Percentiles rank a stretch among this genome's conserved stretches.
phyloP scores from a whole-genome alignment of 2,329 filamentous ascomycete species.

The Cytospora paraplurivora region DNA sequence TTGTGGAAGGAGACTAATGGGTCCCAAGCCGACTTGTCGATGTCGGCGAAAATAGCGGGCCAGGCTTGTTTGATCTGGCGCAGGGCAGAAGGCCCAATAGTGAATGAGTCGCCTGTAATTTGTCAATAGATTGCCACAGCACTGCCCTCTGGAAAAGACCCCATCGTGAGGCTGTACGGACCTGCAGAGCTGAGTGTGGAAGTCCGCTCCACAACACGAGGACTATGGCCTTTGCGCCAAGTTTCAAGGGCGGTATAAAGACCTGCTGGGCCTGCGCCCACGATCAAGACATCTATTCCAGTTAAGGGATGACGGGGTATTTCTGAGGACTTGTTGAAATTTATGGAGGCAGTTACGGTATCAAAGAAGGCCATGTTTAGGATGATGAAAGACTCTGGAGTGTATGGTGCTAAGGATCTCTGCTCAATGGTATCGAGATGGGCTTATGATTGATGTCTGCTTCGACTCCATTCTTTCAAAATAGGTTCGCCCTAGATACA shows the following conservation, averaged over 20 bases:
- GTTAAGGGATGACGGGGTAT: constrained; percentile 16
- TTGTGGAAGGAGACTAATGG: constrained; percentile 32
- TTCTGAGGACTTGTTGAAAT: not conserved
- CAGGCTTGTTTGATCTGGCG: constrained; percentile 28
- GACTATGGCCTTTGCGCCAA: constrained; percentile 29
- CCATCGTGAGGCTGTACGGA: not conserved
- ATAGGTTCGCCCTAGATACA: no score
- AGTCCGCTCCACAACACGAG: constrained; percentile 19
- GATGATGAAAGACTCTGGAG: not conserved
- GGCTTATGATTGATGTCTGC: no score
- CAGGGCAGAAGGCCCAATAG: constrained; percentile 29
- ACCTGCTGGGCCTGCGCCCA: constrained; percentile 26
- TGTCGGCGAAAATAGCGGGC: constrained; percentile 25
- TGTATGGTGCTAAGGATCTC: not conserved
- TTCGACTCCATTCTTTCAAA: no score
- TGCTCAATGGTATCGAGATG: no score
- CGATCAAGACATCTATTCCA: constrained; percentile 22
- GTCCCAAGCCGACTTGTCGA: constrained; percentile 26
- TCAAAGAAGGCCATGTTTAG: constrained; percentile 19
- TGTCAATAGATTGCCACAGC: not conserved
- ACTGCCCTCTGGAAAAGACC: not conserved
- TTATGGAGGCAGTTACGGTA: not conserved
- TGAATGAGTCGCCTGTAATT: constrained; percentile 32
- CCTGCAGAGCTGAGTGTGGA: constrained; percentile 17
- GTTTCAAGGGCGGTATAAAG: constrained; percentile 28